These are phyloP conservation scores for Annulohypoxylon moriforme DNA, from an alignment of 495 filamentous ascomycete genomes.

Conservation along the genomic window DNA sequence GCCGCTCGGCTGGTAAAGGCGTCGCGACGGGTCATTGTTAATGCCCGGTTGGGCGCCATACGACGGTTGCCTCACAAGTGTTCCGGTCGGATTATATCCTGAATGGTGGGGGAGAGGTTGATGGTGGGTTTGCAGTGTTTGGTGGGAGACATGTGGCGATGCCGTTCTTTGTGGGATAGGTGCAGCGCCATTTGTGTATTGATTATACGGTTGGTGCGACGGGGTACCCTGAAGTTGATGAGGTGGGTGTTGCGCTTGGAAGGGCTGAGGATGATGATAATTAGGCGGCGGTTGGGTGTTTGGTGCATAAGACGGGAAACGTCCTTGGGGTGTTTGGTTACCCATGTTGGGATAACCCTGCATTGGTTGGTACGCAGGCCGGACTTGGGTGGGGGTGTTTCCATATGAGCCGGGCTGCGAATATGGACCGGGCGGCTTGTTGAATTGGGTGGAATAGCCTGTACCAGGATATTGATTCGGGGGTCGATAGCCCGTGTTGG, in stretches of 20 bases:
- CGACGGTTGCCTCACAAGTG: constrained; percentile 51
- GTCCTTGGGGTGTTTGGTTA: constrained; percentile 35
- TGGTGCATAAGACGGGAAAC: constrained; percentile 49
- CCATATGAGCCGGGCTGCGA: constrained; percentile 49
- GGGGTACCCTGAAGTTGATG: constrained; percentile 49
- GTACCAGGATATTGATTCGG: constrained; percentile 43
- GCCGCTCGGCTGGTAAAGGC: constrained; percentile 41
- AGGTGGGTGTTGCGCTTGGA: constrained; percentile 49
- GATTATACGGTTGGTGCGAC: constrained; percentile 42
- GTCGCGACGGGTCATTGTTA: constrained; percentile 38
- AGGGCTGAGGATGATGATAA: constrained; percentile 52
- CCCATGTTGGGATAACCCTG: constrained; percentile 50
- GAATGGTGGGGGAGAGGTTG: constrained; percentile 37
- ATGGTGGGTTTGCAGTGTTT: constrained; percentile 41
- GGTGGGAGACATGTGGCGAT: constrained; percentile 49
- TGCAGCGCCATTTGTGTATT: constrained; percentile 43
- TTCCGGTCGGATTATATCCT: constrained; percentile 40
- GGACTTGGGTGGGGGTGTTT: constrained; percentile 44
- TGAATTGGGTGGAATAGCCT: constrained; percentile 49
- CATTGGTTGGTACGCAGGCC: constrained; percentile 48
- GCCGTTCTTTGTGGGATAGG: constrained; percentile 42
- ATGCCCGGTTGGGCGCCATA: constrained; percentile 48
- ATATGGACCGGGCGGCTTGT: constrained; percentile 43
- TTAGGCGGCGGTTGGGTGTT: constrained; percentile 43
- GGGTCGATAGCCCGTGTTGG: constrained; percentile 44